Evolutionary conservation across 75 land plant genomes (phyloP).

Genomic region (Selaginella moellendorffii): DNA sequence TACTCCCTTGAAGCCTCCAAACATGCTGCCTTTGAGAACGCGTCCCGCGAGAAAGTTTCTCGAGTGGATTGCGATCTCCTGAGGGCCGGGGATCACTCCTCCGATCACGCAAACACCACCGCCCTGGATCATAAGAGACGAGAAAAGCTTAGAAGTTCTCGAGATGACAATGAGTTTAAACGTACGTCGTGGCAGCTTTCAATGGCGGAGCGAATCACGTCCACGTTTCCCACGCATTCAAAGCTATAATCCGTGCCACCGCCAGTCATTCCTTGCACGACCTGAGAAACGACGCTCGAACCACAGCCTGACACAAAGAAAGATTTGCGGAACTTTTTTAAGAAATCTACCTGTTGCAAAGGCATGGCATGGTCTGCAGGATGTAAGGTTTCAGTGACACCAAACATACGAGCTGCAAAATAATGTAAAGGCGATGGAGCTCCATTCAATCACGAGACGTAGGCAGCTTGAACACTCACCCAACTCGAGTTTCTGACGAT

Average conservation of each 20-base stretch:
- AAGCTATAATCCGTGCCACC: slow-evolving; percentile 3
- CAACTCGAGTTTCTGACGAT: not conserved
- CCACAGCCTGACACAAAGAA: not conserved
- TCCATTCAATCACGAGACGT: not conserved
- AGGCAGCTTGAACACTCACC: not conserved
- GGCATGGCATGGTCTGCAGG: not conserved
- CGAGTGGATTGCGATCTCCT: not conserved
- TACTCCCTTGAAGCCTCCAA: slow-evolving; percentile 4
- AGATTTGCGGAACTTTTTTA: not conserved
- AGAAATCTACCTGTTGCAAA: slow-evolving; percentile 1
- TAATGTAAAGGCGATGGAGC: not conserved
- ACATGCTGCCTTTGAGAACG: not conserved
- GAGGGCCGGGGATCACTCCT: not conserved
- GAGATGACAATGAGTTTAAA: not conserved
- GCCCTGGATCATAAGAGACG: not conserved
- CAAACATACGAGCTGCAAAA: not conserved
- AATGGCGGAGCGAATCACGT: not conserved
- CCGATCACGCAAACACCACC: not conserved
- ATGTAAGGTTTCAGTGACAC: not conserved
- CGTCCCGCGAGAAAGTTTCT: slow-evolving; percentile 4
- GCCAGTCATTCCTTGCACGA: slow-evolving; percentile 3
- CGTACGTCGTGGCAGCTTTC: slow-evolving; percentile 9
- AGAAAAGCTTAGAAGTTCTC: not conserved
- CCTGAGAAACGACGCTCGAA: not conserved
- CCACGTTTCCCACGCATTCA: slow-evolving; percentile 5